Conservation (phyloP, 108 stramenopile species). For the Mediolabrus comicus region DNA sequence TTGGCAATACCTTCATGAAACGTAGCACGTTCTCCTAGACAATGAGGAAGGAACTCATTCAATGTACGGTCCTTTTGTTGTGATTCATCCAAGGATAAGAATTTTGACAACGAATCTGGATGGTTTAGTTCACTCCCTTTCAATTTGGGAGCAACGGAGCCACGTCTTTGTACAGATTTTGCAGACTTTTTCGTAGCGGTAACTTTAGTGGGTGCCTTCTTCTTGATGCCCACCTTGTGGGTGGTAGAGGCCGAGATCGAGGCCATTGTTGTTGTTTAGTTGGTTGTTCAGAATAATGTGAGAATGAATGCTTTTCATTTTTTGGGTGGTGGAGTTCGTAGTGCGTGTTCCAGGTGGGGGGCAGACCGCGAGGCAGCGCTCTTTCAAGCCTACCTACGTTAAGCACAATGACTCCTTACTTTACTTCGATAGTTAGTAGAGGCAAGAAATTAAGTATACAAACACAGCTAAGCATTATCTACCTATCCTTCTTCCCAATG, state of each 20-base stretch:
- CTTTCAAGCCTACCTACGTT: too few relatives aligned
- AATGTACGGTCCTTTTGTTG: conserved; percentile 46
- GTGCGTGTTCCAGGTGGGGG: too few relatives aligned
- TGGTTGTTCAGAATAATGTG: not conserved
- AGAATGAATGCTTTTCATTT: not conserved
- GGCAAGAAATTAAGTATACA: too few relatives aligned
- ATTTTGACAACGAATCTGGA: conserved; percentile 33
- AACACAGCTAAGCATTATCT: too few relatives aligned
- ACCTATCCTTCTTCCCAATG: too few relatives aligned
- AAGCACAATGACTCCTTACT: too few relatives aligned
- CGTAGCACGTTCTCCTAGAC: conserved; percentile 62
- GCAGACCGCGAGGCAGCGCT: too few relatives aligned
- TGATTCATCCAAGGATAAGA: conserved; percentile 29
- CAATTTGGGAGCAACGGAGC: conserved; percentile 58
- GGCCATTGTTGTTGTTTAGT: conserved; percentile 28
- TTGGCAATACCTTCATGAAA: conserved; percentile 53
- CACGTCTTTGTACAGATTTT: conserved; percentile 38
- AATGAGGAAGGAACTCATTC: conserved; percentile 56
- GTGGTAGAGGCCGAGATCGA: conserved; percentile 59
- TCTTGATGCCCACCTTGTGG: conserved; percentile 48
- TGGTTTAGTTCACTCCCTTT: conserved; percentile 51
- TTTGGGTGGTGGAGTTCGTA: not conserved
- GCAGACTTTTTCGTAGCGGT: not conserved
- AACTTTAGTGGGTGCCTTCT: conserved; percentile 17
- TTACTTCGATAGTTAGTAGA: not conserved